Conservation (phyloP, 257 asterid species). For the Handroanthus guayacan region DNA sequence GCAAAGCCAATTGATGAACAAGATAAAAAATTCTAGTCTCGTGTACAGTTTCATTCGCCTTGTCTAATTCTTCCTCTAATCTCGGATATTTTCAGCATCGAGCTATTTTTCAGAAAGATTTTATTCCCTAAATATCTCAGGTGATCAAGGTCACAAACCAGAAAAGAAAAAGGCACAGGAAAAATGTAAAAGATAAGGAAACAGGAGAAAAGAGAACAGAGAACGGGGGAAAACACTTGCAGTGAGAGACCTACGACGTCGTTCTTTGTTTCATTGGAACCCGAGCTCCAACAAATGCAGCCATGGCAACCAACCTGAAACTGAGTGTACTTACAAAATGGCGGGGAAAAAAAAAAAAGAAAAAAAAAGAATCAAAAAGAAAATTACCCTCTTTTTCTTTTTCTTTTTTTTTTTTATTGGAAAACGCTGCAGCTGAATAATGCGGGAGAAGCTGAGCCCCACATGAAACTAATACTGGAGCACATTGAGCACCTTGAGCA, state of each 20-base stretch:
- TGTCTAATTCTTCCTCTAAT: not conserved
- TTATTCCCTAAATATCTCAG: not conserved
- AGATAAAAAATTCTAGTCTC: not conserved
- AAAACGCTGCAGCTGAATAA: not conserved
- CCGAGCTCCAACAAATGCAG: slow-evolving; percentile 1
- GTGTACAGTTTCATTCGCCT: not conserved
- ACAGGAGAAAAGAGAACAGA: not conserved
- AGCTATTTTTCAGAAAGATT: not conserved
- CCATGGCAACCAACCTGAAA: slow-evolving; percentile 2
- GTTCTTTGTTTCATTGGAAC: not conserved
- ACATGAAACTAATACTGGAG: slow-evolving; percentile 14
- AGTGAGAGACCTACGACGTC: not conserved
- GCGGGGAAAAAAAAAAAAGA: too few species aligned
- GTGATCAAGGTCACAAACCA: not conserved
- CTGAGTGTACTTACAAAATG: not conserved
- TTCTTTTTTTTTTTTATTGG: too few species aligned
- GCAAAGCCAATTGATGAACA: not conserved
- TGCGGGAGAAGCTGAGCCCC: slow-evolving; percentile 27
- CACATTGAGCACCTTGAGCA: too few species aligned
- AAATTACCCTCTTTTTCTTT: too few species aligned
- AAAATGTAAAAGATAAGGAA: not conserved
- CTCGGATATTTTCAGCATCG: not conserved
- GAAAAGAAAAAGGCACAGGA: not conserved
- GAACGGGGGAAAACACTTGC: not conserved
- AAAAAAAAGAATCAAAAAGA: too few species aligned